Base-by-base conservation (phyloP, 2,329 filamentous ascomycete species). In the Aureobasidium mangrovei region DNA sequence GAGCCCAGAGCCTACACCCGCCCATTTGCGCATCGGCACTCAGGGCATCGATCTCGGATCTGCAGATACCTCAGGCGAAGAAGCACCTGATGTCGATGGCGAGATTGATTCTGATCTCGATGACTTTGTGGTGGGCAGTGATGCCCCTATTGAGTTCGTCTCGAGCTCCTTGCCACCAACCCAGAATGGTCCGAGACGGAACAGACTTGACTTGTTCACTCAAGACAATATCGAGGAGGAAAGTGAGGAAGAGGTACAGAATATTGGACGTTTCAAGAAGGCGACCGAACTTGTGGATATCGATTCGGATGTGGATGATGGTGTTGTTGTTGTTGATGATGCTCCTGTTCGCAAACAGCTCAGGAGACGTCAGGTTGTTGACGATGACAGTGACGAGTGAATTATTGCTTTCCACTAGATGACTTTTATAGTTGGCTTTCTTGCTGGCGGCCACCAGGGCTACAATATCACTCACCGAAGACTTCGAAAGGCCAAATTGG, bases 101-200 rank as follows among this genome's bases (percentile, higher is more conserved):
- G 65, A 69, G 38, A 55, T 67, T 4, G 72, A 75, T 56, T 75
- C 72, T 4, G 74, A 76, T 43, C 67, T 75, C 4, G 64, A 65
- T 7, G 71, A 69, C 52, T 77, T 76, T 59, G 69, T 76, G 43
- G 73, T 69, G 0, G 70, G 68, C 31, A 70, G 70, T n/a, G 71
- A 72, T 29, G 70, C 72, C 31, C 64, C 69, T 4, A 60, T 69
- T 27, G 65, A 65, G 42, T 58, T 63, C 38, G 58, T 57, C 9
- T 63, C 62, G 31, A 65, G 62, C n/a, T 66, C 63, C 10, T 54
- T 64, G 55, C 60, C 59, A 2, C 39, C 18, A 28, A 32, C 18
- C 4, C 42, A 40, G 35, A 54, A 46, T 8, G 48, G 32, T 41
- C 39, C 40, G 43, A 58, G 32, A 46, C 48, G 4, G 33, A 45